Conservation (phyloP, 2,329 filamentous ascomycete species). For the Paraconiothyrium brasiliense region DNA sequence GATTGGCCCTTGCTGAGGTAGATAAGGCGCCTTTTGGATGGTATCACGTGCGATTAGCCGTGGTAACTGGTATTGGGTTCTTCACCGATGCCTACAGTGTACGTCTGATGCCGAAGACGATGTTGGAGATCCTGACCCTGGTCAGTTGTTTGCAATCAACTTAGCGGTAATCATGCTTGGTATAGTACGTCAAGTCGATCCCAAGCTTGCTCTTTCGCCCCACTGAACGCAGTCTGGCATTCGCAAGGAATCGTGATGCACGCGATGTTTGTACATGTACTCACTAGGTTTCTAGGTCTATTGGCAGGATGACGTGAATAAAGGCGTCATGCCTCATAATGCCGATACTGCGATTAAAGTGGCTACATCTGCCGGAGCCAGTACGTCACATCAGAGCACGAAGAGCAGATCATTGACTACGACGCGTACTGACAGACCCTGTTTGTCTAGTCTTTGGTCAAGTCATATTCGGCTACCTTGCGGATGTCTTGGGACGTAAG, state of each 20-base stretch:
- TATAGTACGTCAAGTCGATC: constrained; percentile 61
- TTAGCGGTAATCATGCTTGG: constrained; percentile 72
- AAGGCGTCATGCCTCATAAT: constrained; percentile 65
- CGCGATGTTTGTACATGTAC: background rate
- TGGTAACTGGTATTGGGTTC: constrained; percentile 86
- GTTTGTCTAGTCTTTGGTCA: constrained; percentile 70
- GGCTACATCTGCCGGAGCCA: constrained; percentile 82
- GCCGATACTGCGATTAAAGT: constrained; percentile 87
- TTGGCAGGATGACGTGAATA: constrained; percentile 62
- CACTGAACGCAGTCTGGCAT: background rate
- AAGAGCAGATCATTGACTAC: background rate
- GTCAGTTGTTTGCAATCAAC: constrained; percentile 66
- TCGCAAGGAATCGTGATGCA: background rate
- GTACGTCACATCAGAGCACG: background rate
- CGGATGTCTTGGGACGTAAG: constrained; percentile 80
- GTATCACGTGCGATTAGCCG: constrained; percentile 81
- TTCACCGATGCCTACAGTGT: constrained; percentile 80
- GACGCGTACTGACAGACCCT: background rate
- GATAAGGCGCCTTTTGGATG: constrained; percentile 49
- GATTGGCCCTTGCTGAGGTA: constrained; percentile 48
- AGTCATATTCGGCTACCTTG: constrained; percentile 73
- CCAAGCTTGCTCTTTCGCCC: background rate
- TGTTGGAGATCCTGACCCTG: constrained; percentile 8
- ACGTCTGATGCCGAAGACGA: background rate
- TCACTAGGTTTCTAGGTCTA: constrained; percentile 53